These are phyloP conservation scores for Clathrospora elynae DNA, from an alignment of 2,329 filamentous ascomycete species.

Conservation along the genomic window DNA sequence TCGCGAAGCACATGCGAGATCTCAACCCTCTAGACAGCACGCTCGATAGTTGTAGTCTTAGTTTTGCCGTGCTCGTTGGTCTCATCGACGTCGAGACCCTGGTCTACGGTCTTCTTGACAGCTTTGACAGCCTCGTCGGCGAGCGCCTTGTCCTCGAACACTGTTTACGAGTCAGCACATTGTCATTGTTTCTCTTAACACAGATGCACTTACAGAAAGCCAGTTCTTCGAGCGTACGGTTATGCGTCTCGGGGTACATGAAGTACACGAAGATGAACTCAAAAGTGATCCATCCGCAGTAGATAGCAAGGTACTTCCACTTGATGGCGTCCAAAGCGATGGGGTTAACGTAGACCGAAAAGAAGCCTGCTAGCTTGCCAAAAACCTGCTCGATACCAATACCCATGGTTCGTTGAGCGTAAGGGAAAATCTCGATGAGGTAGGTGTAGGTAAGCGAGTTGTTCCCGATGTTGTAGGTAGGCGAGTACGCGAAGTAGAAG, in stretches of 20 bases:
- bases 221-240: conserved; percentile 64
- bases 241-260: conserved; percentile 66
- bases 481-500: conserved; percentile 65
- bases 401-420: conserved; percentile 62
- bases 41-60: conserved; percentile 26
- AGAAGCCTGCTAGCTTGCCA: conserved; percentile 56
- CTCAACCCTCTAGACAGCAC: conserved; percentile 23
- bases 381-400: conserved; percentile 64
- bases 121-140: conserved; percentile 41
- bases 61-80: conserved; percentile 19
- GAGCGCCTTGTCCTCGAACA: conserved; percentile 46
- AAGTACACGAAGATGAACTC: conserved; percentile 62
- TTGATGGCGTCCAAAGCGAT: conserved; percentile 61
- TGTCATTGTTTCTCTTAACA: rapidly evolving
- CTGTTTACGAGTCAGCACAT: conserved; percentile 24
- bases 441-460: conserved; percentile 69
- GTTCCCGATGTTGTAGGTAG: conserved; percentile 67
- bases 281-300: conserved; percentile 60
- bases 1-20: too few relatives aligned
- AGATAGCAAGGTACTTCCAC: conserved; percentile 62
- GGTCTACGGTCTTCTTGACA: conserved; percentile 44
- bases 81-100: conserved; percentile 16
- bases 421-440: conserved; percentile 65
- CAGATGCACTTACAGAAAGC: conserved; percentile 45
- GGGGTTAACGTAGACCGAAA: conserved; percentile 59